Percentiles rank a stretch among this genome's conserved stretches.
These are phyloP conservation scores for Xylaria venustula DNA, from an alignment of 495 filamentous ascomycete genomes.

Conservation along the genomic window DNA sequence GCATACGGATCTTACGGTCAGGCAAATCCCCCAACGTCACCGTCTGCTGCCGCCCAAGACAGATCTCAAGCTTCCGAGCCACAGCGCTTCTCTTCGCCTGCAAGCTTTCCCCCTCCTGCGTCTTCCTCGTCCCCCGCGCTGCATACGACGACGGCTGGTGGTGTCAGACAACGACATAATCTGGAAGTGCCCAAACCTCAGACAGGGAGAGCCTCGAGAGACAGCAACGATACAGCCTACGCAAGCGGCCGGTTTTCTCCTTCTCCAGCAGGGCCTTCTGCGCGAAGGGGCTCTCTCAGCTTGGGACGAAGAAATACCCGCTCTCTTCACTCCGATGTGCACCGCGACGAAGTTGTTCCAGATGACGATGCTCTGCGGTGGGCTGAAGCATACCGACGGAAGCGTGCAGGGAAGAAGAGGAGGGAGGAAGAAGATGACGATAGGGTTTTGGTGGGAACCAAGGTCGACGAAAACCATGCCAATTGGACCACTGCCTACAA, in stretches of 20 bases:
- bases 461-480: slow-evolving; percentile 94
- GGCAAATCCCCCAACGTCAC: slow-evolving; percentile 28
- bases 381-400: slow-evolving; percentile 90
- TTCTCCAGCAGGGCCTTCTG: slow-evolving; percentile 44
- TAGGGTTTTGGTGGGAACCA: slow-evolving; percentile 91
- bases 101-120: slow-evolving; percentile 52
- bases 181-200: slow-evolving; percentile 74
- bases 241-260: slow-evolving; percentile 85
- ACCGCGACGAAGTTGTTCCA: slow-evolving; percentile 76
- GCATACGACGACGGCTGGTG: slow-evolving; percentile 42
- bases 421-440: slow-evolving; percentile 94
- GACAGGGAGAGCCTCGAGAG: slow-evolving; percentile 48
- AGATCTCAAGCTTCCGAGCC: slow-evolving; percentile 23
- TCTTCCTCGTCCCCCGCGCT: slow-evolving; percentile 40
- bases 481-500: slow-evolving; percentile 99
- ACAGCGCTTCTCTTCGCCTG: slow-evolving; percentile 76
- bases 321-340: slow-evolving; percentile 79
- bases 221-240: slow-evolving; percentile 63
- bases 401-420: slow-evolving; percentile 74
- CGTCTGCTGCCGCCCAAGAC: slow-evolving; percentile 7
- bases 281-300: slow-evolving; percentile 75
- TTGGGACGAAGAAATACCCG: slow-evolving; percentile 78
- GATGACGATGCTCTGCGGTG: slow-evolving; percentile 90
- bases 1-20: slow-evolving; percentile 10
- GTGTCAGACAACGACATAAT: slow-evolving; percentile 79